A percentile compares a stretch with the other conserved stretches of the same genome.
phyloP scores from a whole-genome alignment of 768 basidiomycete species.

The Pulveroboletus sp. region DNA sequence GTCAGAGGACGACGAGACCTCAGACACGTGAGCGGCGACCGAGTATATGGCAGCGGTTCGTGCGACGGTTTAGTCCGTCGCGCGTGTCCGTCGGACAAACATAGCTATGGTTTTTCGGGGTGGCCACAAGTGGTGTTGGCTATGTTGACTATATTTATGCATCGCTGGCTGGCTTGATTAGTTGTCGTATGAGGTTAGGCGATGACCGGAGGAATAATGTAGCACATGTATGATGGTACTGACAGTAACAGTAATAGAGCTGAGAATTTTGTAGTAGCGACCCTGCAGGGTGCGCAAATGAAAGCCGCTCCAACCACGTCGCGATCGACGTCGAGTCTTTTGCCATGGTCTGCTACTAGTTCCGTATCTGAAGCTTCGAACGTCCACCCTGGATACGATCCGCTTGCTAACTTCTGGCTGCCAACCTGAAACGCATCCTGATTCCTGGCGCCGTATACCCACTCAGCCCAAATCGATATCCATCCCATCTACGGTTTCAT shows the following conservation, averaged over 20 bases:
- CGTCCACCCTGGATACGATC: conserved; percentile 12
- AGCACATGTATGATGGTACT: too few relatives aligned
- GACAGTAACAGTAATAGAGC: too few relatives aligned
- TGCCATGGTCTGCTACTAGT: background rate
- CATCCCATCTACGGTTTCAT: too few relatives aligned
- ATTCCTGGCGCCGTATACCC: background rate
- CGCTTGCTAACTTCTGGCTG: background rate
- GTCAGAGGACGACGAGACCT: background rate
- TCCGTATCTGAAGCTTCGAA: background rate
- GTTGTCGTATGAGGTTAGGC: too few relatives aligned
- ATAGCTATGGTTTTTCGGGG: background rate
- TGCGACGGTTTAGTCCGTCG: conserved; percentile 23
- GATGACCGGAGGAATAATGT: too few relatives aligned
- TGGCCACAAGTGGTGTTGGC: too few relatives aligned
- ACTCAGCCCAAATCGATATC: conserved; percentile 13
- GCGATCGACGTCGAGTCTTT: background rate
- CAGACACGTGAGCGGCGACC: conserved; percentile 16
- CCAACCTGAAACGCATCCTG: conserved; percentile 15
- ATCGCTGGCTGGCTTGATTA: too few relatives aligned
- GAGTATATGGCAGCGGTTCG: conserved; percentile 26
- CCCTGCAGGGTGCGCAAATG: background rate
- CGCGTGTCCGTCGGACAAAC: conserved; percentile 19
- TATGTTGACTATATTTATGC: background rate
- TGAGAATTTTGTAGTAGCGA: too few relatives aligned
- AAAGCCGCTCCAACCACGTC: background rate